A percentile compares a stretch with the other conserved stretches of the same genome.
These are phyloP conservation scores for Sporobolus alterniflorus DNA, from an alignment of 202 grass and related monocot species.

Conservation along the genomic window DNA sequence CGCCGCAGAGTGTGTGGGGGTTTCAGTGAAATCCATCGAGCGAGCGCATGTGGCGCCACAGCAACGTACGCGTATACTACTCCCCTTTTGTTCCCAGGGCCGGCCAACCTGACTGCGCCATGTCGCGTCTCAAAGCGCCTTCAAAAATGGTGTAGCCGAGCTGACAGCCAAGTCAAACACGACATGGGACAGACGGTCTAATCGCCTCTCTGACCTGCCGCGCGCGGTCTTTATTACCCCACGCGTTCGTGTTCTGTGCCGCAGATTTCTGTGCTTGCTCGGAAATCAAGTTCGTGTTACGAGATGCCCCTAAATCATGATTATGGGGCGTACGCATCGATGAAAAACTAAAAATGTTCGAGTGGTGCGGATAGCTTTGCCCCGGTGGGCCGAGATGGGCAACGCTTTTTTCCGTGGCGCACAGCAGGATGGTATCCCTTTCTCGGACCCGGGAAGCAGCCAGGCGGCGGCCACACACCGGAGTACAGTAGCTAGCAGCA, in stretches of 20 bases:
- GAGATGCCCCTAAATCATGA: background rate
- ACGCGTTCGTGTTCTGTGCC: slow-evolving; percentile 3
- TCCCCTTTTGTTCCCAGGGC: background rate
- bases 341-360: background rate
- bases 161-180: slow-evolving; percentile 25
- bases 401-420: slow-evolving; percentile 30
- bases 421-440: background rate
- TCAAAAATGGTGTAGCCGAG: slow-evolving; percentile 6
- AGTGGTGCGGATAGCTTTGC: background rate
- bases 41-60: background rate
- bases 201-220: background rate
- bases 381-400: slow-evolving; percentile 35
- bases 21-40: slow-evolving; percentile 25
- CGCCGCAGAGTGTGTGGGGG: background rate
- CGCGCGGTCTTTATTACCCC: no score
- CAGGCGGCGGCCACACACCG: background rate
- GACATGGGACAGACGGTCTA: slow-evolving; percentile 2
- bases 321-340: background rate
- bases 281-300: background rate
- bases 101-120: background rate
- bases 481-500: background rate
- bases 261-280: slow-evolving; percentile 2
- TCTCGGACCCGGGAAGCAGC: no score
- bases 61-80: background rate
- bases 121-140: background rate